These are phyloP conservation scores for Hyaloperonospora brassicae DNA, from an alignment of 352 stramenopile species.

Conservation along the genomic window DNA sequence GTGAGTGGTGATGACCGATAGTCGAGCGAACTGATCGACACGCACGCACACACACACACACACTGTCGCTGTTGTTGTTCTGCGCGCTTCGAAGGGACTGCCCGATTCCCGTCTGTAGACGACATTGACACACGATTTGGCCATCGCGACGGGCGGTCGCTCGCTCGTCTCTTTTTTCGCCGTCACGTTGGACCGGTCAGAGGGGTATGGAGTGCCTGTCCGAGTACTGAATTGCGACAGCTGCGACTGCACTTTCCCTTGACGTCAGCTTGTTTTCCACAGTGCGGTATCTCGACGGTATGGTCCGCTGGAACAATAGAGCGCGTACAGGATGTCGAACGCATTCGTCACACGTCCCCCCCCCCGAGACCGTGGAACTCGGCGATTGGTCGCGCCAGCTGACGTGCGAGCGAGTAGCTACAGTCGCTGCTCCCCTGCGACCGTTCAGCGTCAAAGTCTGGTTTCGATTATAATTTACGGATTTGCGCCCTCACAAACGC, in stretches of 20 bases:
- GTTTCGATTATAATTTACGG: constrained; percentile 18
- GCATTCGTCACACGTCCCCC: no score
- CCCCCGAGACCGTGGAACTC: no score
- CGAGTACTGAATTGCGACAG: constrained; percentile 6
- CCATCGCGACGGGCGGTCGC: constrained; percentile 3
- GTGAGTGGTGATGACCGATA: no score
- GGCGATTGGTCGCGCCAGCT: background rate
- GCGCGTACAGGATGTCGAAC: no score
- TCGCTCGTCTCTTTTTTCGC: constrained; percentile 10
- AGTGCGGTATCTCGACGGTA: constrained; percentile 2
- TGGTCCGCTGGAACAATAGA: constrained; percentile 16
- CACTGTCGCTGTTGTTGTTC: no score
- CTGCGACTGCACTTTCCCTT: background rate
- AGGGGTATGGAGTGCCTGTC: no score
- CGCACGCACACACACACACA: no score
- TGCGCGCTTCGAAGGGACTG: no score
- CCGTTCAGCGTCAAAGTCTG: background rate
- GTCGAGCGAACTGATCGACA: no score
- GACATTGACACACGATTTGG: background rate
- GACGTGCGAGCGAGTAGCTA: no score
- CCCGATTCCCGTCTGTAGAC: no score
- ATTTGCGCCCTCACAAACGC: background rate
- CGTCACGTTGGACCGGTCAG: background rate
- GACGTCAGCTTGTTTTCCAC: constrained; percentile 4
- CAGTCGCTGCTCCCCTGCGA: no score